Percentiles rank a stretch among this genome's conserved stretches.
These are phyloP conservation scores for Monosporascus sp. DNA, from an alignment of 2,329 filamentous ascomycete species.

Conservation along the genomic window DNA sequence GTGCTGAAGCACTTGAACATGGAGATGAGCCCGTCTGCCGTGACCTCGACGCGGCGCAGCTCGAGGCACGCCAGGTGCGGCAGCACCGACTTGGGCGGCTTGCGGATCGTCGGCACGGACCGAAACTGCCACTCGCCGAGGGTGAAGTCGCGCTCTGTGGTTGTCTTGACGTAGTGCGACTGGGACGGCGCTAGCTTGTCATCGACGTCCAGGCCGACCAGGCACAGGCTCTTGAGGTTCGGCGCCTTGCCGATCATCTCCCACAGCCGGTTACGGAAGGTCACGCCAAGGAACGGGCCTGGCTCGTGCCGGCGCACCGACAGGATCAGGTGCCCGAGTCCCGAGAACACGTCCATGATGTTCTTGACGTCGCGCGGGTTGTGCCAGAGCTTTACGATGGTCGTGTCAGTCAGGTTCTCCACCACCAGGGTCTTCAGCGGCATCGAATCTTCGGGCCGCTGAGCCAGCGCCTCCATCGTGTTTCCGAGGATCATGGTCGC, in stretches of 20 bases:
- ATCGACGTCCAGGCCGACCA: constrained; percentile 41
- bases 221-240: constrained; percentile 40
- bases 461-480: constrained; percentile 43
- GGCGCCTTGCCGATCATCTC: constrained; percentile 42
- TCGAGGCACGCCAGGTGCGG: constrained; percentile 38
- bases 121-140: constrained; percentile 36
- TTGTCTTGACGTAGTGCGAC: constrained; percentile 30
- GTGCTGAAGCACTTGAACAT: constrained; percentile 30
- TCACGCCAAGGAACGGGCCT: constrained; percentile 26
- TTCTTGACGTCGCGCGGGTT: constrained; percentile 48
- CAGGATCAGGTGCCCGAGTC: constrained; percentile 41
- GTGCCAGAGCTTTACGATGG: constrained; percentile 43
- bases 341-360: constrained; percentile 36
- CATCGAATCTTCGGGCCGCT: constrained; percentile 39
- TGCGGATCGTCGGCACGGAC: constrained; percentile 29
- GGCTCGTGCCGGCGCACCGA: constrained; percentile 41
- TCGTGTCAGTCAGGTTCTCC: constrained; percentile 45
- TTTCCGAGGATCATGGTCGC: constrained; percentile 50
- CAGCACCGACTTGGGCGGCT: constrained; percentile 28
- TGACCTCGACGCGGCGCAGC: constrained; percentile 37
- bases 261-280: constrained; percentile 45
- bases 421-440: constrained; percentile 42
- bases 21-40: constrained; percentile 30
- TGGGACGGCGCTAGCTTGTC: constrained; percentile 22
- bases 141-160: constrained; percentile 30